Evolutionary conservation across 1,284 basidiomycete species (phyloP).

Genomic region (Apiotrichum mycotoxinovorans): DNA sequence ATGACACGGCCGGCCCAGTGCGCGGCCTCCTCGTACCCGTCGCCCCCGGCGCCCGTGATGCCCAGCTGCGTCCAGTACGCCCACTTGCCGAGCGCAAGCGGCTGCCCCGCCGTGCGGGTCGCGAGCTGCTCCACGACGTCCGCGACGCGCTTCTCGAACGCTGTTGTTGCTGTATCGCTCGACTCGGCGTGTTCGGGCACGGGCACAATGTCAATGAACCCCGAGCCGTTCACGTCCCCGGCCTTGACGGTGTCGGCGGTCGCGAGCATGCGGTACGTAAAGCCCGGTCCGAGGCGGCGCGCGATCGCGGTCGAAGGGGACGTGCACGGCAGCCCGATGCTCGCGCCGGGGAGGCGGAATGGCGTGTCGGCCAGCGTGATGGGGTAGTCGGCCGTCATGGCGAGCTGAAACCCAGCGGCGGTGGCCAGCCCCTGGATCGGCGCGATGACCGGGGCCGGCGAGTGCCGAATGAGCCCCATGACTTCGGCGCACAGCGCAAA

Average conservation of each 20-base stretch:
- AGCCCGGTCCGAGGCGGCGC: slow-evolving; percentile 11
- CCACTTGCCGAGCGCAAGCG: slow-evolving; percentile 20
- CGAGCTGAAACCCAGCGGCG: slow-evolving; percentile 20
- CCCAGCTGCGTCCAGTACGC: slow-evolving; percentile 22
- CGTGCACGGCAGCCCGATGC: slow-evolving; percentile 19
- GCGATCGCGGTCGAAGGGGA: slow-evolving; percentile 14
- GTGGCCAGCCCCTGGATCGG: slow-evolving; percentile 19
- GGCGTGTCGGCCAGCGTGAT: slow-evolving; percentile 17
- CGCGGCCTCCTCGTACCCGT: slow-evolving; percentile 21
- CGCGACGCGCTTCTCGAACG: slow-evolving; percentile 10
- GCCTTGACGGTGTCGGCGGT: slow-evolving; percentile 16
- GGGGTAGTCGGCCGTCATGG: slow-evolving; percentile 20
- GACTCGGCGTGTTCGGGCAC: slow-evolving; percentile 13
- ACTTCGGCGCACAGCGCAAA: slow-evolving; percentile 22
- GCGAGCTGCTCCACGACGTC: slow-evolving; percentile 13
- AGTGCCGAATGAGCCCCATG: slow-evolving; percentile 18
- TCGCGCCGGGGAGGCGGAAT: slow-evolving; percentile 16
- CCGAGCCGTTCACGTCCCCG: slow-evolving; percentile 6
- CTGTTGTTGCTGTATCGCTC: slow-evolving; percentile 3
- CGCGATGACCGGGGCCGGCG: slow-evolving; percentile 15
- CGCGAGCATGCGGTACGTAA: slow-evolving; percentile 21
- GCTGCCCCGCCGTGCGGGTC: slow-evolving; percentile 13
- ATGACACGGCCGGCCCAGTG: slow-evolving; percentile 18
- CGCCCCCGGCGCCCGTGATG: slow-evolving; percentile 9
- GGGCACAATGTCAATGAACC: slow-evolving; percentile 15